phyloP scores from a whole-genome alignment of 1,284 basidiomycete genomes.

The Golubevia pallescens region DNA sequence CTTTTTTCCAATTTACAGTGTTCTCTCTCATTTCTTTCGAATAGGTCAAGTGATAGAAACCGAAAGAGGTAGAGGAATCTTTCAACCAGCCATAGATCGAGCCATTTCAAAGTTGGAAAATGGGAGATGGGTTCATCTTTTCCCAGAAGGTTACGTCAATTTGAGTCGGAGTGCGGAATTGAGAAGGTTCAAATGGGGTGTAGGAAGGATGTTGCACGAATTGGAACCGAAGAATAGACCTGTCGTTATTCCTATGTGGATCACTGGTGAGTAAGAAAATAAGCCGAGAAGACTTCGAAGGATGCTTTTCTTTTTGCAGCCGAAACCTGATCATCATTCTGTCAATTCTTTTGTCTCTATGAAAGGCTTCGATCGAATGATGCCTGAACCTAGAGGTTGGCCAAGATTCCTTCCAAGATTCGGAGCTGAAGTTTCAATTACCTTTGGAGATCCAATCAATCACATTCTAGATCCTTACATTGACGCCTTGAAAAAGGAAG shows the following conservation, averaged over 20 bases:
- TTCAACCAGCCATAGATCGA: slow-evolving; percentile 82
- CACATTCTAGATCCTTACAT: slow-evolving; percentile 18
- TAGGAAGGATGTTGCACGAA: slow-evolving; percentile 76
- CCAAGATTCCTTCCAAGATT: slow-evolving; percentile 46
- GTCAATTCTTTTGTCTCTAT: slow-evolving; percentile 1
- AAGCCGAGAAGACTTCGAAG: slow-evolving; percentile 7
- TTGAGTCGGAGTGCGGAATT: slow-evolving; percentile 71
- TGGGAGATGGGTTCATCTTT: slow-evolving; percentile 92
- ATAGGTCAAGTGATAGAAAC: slow-evolving; percentile 93
- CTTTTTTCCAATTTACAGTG: too few relatives aligned
- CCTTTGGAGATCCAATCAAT: slow-evolving; percentile 46
- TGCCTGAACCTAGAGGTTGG: slow-evolving; percentile 50
- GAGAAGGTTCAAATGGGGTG: slow-evolving; percentile 92
- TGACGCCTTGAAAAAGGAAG: slow-evolving; percentile 4
- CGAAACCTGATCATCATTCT: background rate
- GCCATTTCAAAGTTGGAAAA: slow-evolving; percentile 79
- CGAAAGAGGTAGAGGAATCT: slow-evolving; percentile 84
- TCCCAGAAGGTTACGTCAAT: slow-evolving; percentile 89
- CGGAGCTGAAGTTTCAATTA: slow-evolving; percentile 39
- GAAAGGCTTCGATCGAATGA: slow-evolving; percentile 52
- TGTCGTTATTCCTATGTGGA: slow-evolving; percentile 90
- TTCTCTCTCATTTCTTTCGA: slow-evolving; percentile 76
- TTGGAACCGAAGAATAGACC: slow-evolving; percentile 69
- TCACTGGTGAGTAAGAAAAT: slow-evolving; percentile 70
- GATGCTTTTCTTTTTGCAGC: background rate